Base-by-base conservation (phyloP, 345 rosid genomes). In the Pistacia atlantica region DNA sequence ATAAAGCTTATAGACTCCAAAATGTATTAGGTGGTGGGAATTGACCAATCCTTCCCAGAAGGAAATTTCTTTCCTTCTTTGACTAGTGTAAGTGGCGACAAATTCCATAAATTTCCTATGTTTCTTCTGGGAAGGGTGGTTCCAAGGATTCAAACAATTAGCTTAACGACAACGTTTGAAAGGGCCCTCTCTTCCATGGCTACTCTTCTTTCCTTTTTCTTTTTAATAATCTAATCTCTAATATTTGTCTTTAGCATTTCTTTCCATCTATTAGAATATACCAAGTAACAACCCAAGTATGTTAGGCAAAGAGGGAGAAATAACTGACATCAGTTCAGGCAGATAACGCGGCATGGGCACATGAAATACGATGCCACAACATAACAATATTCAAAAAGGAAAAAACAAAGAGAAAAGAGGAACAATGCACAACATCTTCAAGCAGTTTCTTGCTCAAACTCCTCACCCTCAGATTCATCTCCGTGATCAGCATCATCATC, bases 381-480 rank as follows among this genome's bases (percentile, higher is more conserved):
- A 49, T 22, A 48, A 20, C 5, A 56, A 46, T 11, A n/a, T 38
- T 56, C 33, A 14, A 20, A 38, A 55, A 14, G 22, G 16, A 67
- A 48, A 48, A 0, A 38, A 22, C 37, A 71, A 37, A 13, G 35
- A 12, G 65, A 38, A 25, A 37, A 37, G 31, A 25, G 22, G 37
- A 52, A 14, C 20, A 10, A 12, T 13, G 45, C 28, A 7, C 20
- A 38, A 13, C 22, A 70, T 65, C n/a, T 61, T 86, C 85, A 90
- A 69, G 87, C 88, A 25, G 97, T 91, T 88, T 93, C 99, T 81
- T 93, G 98, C 85, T 93, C 99, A 78, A 96, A 96, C 67, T 92
- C 97, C 77, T 96, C 97, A 17, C 90, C 98, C 61, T 93, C 98
- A 1, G 99, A 96, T 80, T 90, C 97, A 64, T 96, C 99, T 3